Conservation (phyloP, 371 early-diverging fungal genomes). For the Gilbertella persicaria region DNA sequence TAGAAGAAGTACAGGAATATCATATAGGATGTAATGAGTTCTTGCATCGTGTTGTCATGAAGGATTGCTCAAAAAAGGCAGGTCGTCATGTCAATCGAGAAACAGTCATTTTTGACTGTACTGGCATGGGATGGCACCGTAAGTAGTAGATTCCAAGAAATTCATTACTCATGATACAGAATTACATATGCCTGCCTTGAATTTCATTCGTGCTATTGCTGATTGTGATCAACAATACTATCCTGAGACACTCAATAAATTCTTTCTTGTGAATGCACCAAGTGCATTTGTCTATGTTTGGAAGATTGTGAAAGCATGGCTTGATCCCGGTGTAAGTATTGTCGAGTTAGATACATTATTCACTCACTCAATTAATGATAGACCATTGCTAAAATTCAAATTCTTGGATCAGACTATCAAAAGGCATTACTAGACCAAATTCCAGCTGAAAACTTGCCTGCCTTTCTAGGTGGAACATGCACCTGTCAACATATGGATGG, state of each 20-base stretch:
- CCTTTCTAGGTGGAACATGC: conserved; percentile 79
- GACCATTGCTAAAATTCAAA: conserved; percentile 80
- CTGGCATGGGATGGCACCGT: conserved; percentile 77
- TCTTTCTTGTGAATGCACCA: conserved; percentile 85
- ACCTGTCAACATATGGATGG: conserved; percentile 83
- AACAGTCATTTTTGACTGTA: conserved; percentile 84
- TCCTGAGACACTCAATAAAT: conserved; percentile 79
- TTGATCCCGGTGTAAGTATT: conserved; percentile 71
- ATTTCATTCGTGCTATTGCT: conserved; percentile 72
- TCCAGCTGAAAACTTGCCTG: conserved; percentile 74
- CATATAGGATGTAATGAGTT: conserved; percentile 83
- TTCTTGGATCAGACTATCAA: conserved; percentile 70
- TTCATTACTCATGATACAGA: conserved; percentile 45
- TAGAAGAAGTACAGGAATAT: conserved; percentile 68
- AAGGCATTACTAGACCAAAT: conserved; percentile 70
- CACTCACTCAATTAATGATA: conserved; percentile 3
- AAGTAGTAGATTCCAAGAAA: conserved; percentile 26
- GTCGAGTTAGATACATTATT: neutral
- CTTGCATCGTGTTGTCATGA: conserved; percentile 68
- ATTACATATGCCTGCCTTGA: conserved; percentile 76
- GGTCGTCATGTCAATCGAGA: conserved; percentile 72
- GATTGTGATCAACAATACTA: conserved; percentile 82
- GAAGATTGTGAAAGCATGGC: conserved; percentile 79
- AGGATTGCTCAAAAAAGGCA: conserved; percentile 68
- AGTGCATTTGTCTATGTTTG: conserved; percentile 80